Conservation (phyloP, 768 basidiomycete genomes). For the Tricholoma furcatifolium region DNA sequence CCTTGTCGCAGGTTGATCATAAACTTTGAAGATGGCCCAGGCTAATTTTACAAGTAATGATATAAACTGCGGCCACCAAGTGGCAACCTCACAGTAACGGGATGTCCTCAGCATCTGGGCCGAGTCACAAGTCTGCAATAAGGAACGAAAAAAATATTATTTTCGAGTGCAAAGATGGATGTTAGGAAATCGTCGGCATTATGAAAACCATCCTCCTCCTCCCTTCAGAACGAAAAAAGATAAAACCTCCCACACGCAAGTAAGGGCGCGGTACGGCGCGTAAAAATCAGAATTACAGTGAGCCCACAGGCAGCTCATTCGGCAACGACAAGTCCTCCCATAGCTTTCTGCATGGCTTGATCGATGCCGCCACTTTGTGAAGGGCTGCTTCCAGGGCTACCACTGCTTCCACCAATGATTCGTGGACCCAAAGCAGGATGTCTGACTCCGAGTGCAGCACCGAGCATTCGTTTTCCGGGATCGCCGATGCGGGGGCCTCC, state of each 20-base stretch:
- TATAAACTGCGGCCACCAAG: no score
- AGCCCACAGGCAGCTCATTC: slow-evolving; percentile 46
- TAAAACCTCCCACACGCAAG: slow-evolving; percentile 9
- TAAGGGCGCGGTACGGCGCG: slow-evolving; percentile 1
- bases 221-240: background rate
- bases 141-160: slow-evolving; percentile 10
- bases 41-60: no score
- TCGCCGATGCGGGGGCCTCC: slow-evolving; percentile 82
- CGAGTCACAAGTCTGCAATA: background rate
- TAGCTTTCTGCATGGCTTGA: slow-evolving; percentile 67
- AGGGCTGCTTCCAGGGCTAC: slow-evolving; percentile 36
- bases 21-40: no score
- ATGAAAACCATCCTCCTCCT: slow-evolving; percentile 8
- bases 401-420: slow-evolving; percentile 42
- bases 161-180: slow-evolving; percentile 11
- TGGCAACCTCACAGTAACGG: no score
- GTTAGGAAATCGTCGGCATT: slow-evolving; percentile 10
- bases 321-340: slow-evolving; percentile 72
- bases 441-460: slow-evolving; percentile 79
- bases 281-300: slow-evolving; percentile 7
- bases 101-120: background rate
- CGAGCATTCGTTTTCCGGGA: slow-evolving; percentile 87
- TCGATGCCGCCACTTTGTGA: slow-evolving; percentile 45
- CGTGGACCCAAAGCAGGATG: slow-evolving; percentile 74
- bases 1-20: no score